Percentiles rank a stretch among this genome's conserved stretches.
phyloP scores from a whole-genome alignment of 176 grass and related monocot species.

The Microstegium vimineum region DNA sequence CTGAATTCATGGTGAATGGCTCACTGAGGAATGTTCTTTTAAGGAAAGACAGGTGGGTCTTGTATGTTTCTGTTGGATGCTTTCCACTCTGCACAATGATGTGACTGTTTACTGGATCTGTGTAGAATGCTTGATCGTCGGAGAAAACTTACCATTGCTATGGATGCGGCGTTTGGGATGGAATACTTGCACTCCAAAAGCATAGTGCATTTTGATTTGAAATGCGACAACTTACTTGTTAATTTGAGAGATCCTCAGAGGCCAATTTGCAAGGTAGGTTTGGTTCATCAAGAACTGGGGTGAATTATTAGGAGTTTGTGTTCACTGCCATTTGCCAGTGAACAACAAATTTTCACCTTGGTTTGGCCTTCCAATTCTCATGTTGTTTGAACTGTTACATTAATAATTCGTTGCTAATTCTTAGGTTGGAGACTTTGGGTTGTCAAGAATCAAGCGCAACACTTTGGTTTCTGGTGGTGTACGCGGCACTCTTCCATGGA shows the following conservation, averaged over 20 bases:
- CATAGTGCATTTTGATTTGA: slow-evolving; percentile 99
- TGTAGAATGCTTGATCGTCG: slow-evolving; percentile 73
- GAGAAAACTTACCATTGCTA: slow-evolving; percentile 90
- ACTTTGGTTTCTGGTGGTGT: slow-evolving; percentile 98
- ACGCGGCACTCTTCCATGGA: slow-evolving; percentile 97
- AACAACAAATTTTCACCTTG: slow-evolving; percentile 12
- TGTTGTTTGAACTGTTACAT: neutral
- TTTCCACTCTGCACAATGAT: slow-evolving; percentile 22
- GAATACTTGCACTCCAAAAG: slow-evolving; percentile 98
- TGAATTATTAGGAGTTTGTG: neutral
- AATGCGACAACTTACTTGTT: slow-evolving; percentile 94
- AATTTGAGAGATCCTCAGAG: slow-evolving; percentile 90
- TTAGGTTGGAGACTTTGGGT: slow-evolving; percentile 97
- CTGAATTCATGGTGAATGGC: slow-evolving; percentile 98
- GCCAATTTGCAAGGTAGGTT: slow-evolving; percentile 97
- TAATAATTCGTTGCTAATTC: slow-evolving; percentile 24
- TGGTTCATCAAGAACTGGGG: neutral
- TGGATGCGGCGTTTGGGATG: slow-evolving; percentile 99
- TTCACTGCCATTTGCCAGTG: slow-evolving; percentile 6
- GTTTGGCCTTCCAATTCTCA: neutral
- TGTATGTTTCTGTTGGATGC: neutral
- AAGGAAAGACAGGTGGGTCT: slow-evolving; percentile 77
- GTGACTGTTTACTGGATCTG: slow-evolving; percentile 39
- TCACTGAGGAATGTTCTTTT: slow-evolving; percentile 86
- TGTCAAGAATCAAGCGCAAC: slow-evolving; percentile 97